Percentiles rank a stretch among this genome's conserved stretches.
Evolutionary conservation across 495 filamentous ascomycete genomes (phyloP).

Genomic region (Aspergillus ellipticus): DNA sequence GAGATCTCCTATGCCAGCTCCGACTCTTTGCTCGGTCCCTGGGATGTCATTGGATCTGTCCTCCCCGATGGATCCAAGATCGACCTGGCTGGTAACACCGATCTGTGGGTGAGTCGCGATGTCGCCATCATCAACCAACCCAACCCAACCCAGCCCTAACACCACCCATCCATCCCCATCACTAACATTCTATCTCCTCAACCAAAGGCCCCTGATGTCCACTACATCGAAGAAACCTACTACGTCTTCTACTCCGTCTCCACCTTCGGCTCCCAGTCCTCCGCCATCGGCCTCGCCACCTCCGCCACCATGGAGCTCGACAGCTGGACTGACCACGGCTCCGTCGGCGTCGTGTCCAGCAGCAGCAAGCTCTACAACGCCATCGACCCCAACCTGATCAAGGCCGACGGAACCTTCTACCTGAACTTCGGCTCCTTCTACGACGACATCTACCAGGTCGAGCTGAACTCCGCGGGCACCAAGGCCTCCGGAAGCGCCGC

Average conservation of each 20-base stretch:
- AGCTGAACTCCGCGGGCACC: not conserved
- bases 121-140: not conserved
- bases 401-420: not conserved
- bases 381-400: not conserved
- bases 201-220: not conserved
- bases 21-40: constrained; percentile 57
- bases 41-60: constrained; percentile 55
- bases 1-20: constrained; percentile 58
- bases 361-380: not conserved
- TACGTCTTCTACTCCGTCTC: not conserved
- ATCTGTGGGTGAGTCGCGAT: constrained; percentile 53
- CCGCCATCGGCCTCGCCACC: not conserved
- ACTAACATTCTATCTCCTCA: not conserved
- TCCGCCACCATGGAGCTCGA: not conserved
- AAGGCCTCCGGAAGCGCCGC: not conserved
- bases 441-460: not conserved
- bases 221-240: not conserved
- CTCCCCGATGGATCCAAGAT: constrained; percentile 58
- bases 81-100: constrained; percentile 46
- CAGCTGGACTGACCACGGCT: not conserved
- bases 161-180: not conserved
- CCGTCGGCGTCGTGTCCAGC: not conserved
- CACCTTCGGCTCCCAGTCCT: not conserved
- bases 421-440: not conserved
- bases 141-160: no score